Evolutionary conservation across 108 stramenopile genomes (phyloP).

Genomic region (Nitzschia inconspicua): DNA sequence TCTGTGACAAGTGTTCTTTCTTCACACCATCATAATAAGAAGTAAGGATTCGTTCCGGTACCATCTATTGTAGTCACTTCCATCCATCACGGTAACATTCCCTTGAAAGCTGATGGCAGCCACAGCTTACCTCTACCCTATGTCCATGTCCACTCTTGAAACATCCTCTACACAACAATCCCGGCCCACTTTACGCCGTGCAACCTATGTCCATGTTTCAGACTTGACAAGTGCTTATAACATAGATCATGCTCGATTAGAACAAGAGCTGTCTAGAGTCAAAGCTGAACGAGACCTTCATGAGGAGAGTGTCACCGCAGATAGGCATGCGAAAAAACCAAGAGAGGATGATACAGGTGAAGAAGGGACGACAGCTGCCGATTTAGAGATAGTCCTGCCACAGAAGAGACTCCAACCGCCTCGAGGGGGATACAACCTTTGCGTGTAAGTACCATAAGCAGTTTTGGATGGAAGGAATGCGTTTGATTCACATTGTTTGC

Average conservation of each 20-base stretch:
- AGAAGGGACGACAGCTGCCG: conserved; percentile 1
- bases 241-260: conserved; percentile 50
- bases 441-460: conserved; percentile 56
- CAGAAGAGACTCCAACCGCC: conserved; percentile 75
- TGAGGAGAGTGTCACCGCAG: not conserved
- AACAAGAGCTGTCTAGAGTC: conserved; percentile 50
- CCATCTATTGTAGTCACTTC: too few relatives aligned
- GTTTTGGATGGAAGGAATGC: not conserved
- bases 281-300: conserved; percentile 24
- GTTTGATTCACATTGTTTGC: not conserved
- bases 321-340: not conserved
- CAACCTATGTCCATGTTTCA: conserved; percentile 57
- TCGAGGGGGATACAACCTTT: conserved; percentile 78
- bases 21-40: too few relatives aligned
- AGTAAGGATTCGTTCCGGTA: too few relatives aligned
- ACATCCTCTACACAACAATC: conserved; percentile 2
- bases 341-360: not conserved
- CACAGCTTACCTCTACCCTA: too few relatives aligned
- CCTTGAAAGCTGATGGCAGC: too few relatives aligned
- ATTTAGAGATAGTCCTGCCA: conserved; percentile 12
- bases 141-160: too few relatives aligned
- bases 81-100: too few relatives aligned
- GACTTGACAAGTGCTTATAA: conserved; percentile 57
- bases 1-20: too few relatives aligned
- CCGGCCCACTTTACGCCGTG: conserved; percentile 39